These are phyloP conservation scores for Termitomyces eurrhizus DNA, from an alignment of 768 basidiomycete genomes.

Conservation along the genomic window DNA sequence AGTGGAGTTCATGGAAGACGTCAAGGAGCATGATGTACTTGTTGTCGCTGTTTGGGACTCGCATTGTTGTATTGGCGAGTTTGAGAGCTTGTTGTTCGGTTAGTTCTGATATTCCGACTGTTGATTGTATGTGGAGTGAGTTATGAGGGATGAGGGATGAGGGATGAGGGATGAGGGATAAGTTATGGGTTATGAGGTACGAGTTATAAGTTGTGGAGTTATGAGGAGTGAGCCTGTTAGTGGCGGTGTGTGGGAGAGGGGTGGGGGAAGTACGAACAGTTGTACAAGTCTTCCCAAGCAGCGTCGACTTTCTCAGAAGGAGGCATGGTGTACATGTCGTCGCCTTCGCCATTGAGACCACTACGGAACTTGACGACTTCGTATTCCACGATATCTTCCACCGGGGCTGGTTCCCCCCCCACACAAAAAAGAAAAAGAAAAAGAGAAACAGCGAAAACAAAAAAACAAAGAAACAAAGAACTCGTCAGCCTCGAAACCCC, in stretches of 20 bases:
- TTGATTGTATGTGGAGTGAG: too few species aligned
- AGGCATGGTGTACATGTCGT: slow-evolving; percentile 11
- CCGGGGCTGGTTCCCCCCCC: slow-evolving; percentile 3
- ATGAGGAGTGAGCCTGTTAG: too few species aligned
- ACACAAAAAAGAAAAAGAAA: too few species aligned
- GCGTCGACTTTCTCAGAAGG: slow-evolving; percentile 11
- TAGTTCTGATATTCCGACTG: slow-evolving; percentile 11
- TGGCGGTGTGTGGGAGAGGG: neutral
- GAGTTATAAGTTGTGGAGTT: too few species aligned
- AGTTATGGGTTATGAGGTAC: too few species aligned
- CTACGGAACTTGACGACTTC: slow-evolving; percentile 11
- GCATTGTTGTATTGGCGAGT: slow-evolving; percentile 9
- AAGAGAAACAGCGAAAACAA: too few species aligned
- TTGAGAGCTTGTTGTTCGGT: slow-evolving; percentile 4
- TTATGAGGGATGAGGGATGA: too few species aligned
- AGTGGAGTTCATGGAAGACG: slow-evolving; percentile 13
- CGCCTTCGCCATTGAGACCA: slow-evolving; percentile 6
- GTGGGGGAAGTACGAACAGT: slow-evolving; percentile 1
- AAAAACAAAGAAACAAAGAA: too few species aligned
- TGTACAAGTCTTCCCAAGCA: slow-evolving; percentile 10
- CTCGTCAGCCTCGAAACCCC: too few species aligned
- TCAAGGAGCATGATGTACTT: slow-evolving; percentile 12
- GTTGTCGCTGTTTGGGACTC: slow-evolving; percentile 8
- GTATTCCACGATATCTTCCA: slow-evolving; percentile 7
- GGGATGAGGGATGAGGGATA: too few species aligned